A percentile compares a stretch with the other conserved stretches of the same genome.
Evolutionary conservation across 176 grass and related monocot species (phyloP).

Genomic region (Miscanthus lutarioriparius): DNA sequence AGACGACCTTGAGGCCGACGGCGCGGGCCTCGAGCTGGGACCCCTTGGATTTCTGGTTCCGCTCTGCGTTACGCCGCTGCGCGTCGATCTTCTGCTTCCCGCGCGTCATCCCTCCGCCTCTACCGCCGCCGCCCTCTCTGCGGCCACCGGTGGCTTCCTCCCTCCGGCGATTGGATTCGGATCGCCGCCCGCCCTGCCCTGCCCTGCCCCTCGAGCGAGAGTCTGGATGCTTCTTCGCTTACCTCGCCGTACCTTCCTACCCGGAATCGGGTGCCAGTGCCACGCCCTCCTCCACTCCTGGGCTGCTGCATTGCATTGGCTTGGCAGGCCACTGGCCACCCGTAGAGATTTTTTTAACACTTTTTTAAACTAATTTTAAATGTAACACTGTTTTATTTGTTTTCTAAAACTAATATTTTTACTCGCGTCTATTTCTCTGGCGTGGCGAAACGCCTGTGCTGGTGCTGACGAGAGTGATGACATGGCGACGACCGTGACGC

Average conservation of each 20-base stretch:
- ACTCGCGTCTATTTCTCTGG: too few relatives aligned
- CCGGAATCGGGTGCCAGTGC: not conserved
- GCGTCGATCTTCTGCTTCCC: slow-evolving; percentile 99
- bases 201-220: too few relatives aligned
- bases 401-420: too few relatives aligned
- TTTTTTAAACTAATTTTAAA: too few relatives aligned
- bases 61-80: slow-evolving; percentile 82
- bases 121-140: not conserved
- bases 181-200: not conserved
- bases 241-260: not conserved
- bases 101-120: slow-evolving; percentile 63
- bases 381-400: too few relatives aligned
- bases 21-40: slow-evolving; percentile 93
- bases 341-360: too few relatives aligned
- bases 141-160: not conserved
- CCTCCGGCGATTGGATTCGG: slow-evolving; percentile 12
- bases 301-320: not conserved
- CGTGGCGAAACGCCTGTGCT: too few relatives aligned
- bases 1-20: slow-evolving; percentile 88
- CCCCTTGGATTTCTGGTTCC: slow-evolving; percentile 87
- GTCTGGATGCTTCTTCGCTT: not conserved
- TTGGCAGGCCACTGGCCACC: too few relatives aligned
- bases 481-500: too few relatives aligned
- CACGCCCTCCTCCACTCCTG: not conserved
- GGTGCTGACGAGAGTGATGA: too few relatives aligned